A percentile compares a stretch with the other conserved stretches of the same genome.
Evolutionary conservation across 352 stramenopile species (phyloP).

Genomic region (Elongisporangium anandrum): DNA sequence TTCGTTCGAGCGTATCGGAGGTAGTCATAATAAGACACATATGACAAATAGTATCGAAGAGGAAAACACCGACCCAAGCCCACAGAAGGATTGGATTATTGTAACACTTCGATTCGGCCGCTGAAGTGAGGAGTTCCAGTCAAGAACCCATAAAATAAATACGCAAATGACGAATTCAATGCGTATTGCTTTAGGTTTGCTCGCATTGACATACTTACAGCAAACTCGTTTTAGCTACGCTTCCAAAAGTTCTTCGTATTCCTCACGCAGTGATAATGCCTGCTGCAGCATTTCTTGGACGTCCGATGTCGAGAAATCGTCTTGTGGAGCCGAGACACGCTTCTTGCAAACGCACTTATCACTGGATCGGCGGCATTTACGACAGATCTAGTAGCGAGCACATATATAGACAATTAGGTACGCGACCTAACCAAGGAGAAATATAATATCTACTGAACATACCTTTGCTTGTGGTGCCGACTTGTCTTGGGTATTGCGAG

Average conservation of each 20-base stretch:
- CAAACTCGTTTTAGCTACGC: constrained; percentile 3
- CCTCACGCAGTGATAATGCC: constrained; percentile 55
- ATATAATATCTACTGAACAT: background rate
- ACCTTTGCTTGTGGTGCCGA: constrained; percentile 1
- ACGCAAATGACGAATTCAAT: too few species aligned
- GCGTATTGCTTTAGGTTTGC: too few species aligned
- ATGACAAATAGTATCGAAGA: too few species aligned
- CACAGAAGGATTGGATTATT: too few species aligned
- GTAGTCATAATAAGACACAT: too few species aligned
- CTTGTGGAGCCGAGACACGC: constrained; percentile 12
- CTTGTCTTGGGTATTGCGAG: constrained; percentile 1
- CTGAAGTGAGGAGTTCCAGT: too few species aligned
- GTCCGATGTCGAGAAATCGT: constrained; percentile 48
- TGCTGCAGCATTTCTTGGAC: constrained; percentile 70
- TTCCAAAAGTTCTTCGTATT: constrained; percentile 72
- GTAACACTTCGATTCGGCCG: too few species aligned
- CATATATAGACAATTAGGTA: background rate
- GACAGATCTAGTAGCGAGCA: constrained; percentile 31
- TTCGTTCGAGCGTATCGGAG: too few species aligned
- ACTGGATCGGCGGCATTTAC: constrained; percentile 60
- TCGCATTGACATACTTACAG: background rate
- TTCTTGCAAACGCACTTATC: constrained; percentile 60
- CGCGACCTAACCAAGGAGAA: background rate
- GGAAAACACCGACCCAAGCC: too few species aligned
- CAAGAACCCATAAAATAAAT: too few species aligned